phyloP scores from a whole-genome alignment of 371 early-diverging fungal genomes.

The Lichtheimia hyalospora region DNA sequence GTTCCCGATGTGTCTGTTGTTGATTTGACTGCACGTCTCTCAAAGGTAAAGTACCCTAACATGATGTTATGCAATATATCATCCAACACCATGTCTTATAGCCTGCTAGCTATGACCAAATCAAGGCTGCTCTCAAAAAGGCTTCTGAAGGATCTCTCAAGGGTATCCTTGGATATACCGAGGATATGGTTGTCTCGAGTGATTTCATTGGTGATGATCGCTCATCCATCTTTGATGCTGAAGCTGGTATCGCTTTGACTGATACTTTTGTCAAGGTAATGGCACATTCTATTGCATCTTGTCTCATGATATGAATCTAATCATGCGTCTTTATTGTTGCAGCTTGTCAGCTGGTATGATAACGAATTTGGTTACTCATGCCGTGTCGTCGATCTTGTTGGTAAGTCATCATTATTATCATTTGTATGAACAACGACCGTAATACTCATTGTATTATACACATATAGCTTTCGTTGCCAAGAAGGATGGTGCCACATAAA shows the following conservation, averaged over 20 bases:
- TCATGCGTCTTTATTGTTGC: slow-evolving; percentile 22
- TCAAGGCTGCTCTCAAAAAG: slow-evolving; percentile 85
- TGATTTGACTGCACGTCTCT: slow-evolving; percentile 93
- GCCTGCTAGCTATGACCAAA: slow-evolving; percentile 87
- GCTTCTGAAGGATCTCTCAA: slow-evolving; percentile 82
- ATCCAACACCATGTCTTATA: not conserved
- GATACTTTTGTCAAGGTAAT: slow-evolving; percentile 90
- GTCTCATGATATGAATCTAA: too few relatives aligned
- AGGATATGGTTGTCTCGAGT: slow-evolving; percentile 95
- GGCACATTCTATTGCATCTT: not conserved
- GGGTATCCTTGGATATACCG: slow-evolving; percentile 95
- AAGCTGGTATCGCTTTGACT: slow-evolving; percentile 96
- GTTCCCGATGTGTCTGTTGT: slow-evolving; percentile 98
- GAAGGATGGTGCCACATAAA: too few relatives aligned
- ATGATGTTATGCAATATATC: not conserved
- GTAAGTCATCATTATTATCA: too few relatives aligned
- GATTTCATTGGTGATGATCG: slow-evolving; percentile 93
- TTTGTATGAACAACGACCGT: too few relatives aligned
- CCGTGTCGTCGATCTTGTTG: slow-evolving; percentile 89
- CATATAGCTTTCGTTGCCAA: too few relatives aligned
- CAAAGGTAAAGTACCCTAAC: slow-evolving; percentile 67
- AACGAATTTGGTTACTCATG: slow-evolving; percentile 94
- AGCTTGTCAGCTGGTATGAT: slow-evolving; percentile 94
- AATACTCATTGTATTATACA: too few relatives aligned
- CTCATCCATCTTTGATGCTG: slow-evolving; percentile 96